These are phyloP conservation scores for Taxawa tesnikishii DNA, from an alignment of 2,329 filamentous ascomycete species.

Conservation along the genomic window DNA sequence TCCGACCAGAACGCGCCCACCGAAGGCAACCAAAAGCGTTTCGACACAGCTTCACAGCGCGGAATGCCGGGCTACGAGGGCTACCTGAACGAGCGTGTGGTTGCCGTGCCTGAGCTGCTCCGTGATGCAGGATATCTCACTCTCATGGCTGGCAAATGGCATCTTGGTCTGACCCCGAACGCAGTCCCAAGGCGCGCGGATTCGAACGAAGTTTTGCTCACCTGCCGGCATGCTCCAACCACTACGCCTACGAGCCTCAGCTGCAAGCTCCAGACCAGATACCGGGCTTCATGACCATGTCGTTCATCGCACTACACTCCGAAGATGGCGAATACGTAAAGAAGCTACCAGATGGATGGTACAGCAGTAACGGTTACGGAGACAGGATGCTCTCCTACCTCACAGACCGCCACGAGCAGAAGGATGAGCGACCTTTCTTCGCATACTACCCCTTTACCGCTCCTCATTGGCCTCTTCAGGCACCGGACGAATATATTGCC, in stretches of 20 bases:
- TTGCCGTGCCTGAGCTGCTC: conserved; percentile 45
- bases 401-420: conserved; percentile 20
- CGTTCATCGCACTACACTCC: conserved; percentile 25
- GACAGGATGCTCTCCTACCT: conserved; percentile 27
- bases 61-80: conserved; percentile 51
- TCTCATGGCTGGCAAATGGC: conserved; percentile 52
- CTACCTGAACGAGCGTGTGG: conserved; percentile 49
- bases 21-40: conserved; percentile 28
- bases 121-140: conserved; percentile 48
- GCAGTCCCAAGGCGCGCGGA: conserved; percentile 42
- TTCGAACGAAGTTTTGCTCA: conserved; percentile 49
- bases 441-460: conserved; percentile 50
- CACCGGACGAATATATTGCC: conserved; percentile 40
- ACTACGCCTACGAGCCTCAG: conserved; percentile 42
- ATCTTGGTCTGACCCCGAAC: conserved; percentile 46
- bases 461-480: conserved; percentile 52
- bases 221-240: conserved; percentile 47
- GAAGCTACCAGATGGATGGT: conserved; percentile 25
- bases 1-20: conserved; percentile 41
- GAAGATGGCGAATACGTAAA: conserved; percentile 28
- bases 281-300: conserved; percentile 29
- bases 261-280: conserved; percentile 22
- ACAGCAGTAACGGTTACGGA: conserved; percentile 25
- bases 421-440: conserved; percentile 40
- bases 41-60: conserved; percentile 41